These are phyloP conservation scores for Nothomitra cinnamomea DNA, from an alignment of 2,329 filamentous ascomycete genomes.

Conservation along the genomic window DNA sequence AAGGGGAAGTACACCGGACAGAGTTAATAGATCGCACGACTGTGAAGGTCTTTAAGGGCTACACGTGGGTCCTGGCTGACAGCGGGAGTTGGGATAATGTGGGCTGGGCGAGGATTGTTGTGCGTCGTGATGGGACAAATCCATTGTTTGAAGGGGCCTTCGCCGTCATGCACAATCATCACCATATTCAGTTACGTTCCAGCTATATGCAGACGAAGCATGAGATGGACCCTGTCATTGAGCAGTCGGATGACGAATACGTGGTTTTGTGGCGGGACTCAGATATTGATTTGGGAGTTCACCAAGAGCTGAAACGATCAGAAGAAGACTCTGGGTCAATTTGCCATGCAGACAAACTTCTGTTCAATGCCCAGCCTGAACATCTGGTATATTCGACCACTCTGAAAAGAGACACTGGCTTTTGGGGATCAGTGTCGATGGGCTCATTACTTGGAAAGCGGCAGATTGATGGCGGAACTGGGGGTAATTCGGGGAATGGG, in stretches of 20 bases:
- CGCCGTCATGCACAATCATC: conserved; percentile 60
- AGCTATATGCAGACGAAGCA: conserved; percentile 61
- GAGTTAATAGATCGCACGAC: conserved; percentile 54
- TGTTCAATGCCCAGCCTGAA: conserved; percentile 59
- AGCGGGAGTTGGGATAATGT: conserved; percentile 57
- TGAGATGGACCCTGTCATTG: conserved; percentile 49
- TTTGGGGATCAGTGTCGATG: conserved; percentile 44
- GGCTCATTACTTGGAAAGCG: conserved; percentile 52
- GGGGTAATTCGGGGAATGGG: conserved; percentile 52
- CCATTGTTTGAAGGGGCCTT: conserved; percentile 89
- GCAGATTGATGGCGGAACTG: conserved; percentile 48
- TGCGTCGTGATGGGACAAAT: conserved; percentile 55
- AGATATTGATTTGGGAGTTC: conserved; percentile 44
- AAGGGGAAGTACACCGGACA: conserved; percentile 50
- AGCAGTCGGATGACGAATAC: conserved; percentile 42
- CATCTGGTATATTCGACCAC: conserved; percentile 47
- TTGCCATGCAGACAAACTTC: conserved; percentile 60
- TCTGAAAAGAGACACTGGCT: conserved; percentile 32
- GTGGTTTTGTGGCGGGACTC: conserved; percentile 92
- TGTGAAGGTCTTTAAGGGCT: conserved; percentile 74
- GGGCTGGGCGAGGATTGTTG: conserved; percentile 72
- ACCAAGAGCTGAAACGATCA: conserved; percentile 48
- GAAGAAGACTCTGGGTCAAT: conserved; percentile 24
- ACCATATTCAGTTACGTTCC: conserved; percentile 65
- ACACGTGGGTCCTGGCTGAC: conserved; percentile 49